Base-by-base conservation (phyloP, 2,329 filamentous ascomycete genomes). In the Fusarium chaquense region DNA sequence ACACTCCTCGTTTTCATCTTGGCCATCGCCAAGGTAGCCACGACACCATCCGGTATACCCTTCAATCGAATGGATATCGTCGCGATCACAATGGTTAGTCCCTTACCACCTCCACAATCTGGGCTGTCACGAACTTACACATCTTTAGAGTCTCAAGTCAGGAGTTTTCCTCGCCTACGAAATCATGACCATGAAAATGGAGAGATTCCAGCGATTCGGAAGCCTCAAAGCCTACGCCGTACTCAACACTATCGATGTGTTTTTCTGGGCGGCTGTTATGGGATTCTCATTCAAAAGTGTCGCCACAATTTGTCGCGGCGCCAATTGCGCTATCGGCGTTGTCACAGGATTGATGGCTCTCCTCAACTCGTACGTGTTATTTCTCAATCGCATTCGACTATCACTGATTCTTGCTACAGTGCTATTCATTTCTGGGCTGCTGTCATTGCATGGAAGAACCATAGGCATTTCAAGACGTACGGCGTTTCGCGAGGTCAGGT, bases 21-120 rank as follows among this genome's bases (percentile, higher is more conserved):
- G 6, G 36, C 6, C 12, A 20, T 40, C 11, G 36, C n/a, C 36
- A 40, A 40, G n/a, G 5, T 40, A 4, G 36, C n/a, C 36, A 40
- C 36, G 13, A 40, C n/a, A 1, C 36, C 36, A 4, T 40, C 36
- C 5, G 11, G 20, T 8, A 40, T 40, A 12, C 36, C 36, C 4
- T 13, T 22, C 3, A 40, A 40, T 6, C 13, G 36, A 40, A 40
- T 40, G 36, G 36, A 40, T 12, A 40, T 40, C 8, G n/a, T 40
- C 4, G n/a, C n/a, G 6, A 40, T 40, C 1, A 13, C 36, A 13
- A 40, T 40, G 36, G 36, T 40, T 4, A 22, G 36, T 0, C 0
- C 6, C 36, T 3, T 5, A 20, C 8, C 4, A 13, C n/a, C 3
- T 20, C 4, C 2, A 3, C 11, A 40, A 0, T 8, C n/a, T 5